A percentile compares a stretch with the other conserved stretches of the same genome.
phyloP scores from a whole-genome alignment of 192 early-diverging fungal species.

The Funneliformis geosporum region DNA sequence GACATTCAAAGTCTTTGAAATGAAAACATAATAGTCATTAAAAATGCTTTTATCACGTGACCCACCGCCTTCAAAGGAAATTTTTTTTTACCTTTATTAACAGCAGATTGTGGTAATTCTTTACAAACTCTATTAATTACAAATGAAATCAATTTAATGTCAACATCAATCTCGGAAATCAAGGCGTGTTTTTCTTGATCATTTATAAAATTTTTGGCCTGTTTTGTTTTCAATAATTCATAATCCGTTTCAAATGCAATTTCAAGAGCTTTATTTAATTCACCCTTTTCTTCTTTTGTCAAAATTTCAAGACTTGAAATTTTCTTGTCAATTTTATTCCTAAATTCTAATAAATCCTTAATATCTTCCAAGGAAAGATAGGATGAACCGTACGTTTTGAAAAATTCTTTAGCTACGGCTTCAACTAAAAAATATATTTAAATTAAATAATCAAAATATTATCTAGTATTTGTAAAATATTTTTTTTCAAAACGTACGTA shows the following conservation, averaged over 20 bases:
- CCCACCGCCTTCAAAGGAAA: not conserved
- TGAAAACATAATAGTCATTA: no score
- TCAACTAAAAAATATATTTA: not conserved
- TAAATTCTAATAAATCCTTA: not conserved
- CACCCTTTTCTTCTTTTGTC: not conserved
- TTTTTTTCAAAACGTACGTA: not conserved
- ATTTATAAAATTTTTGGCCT: no score
- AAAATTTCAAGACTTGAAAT: not conserved
- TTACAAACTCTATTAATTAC: no score
- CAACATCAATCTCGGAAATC: no score
- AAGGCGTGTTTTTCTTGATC: no score
- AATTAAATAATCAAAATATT: no score
- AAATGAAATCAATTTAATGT: no score
- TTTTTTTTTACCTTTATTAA: not conserved
- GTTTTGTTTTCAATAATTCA: no score
- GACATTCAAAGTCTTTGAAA: no score
- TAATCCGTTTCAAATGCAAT: no score
- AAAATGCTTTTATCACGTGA: not conserved
- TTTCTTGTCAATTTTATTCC: not conserved
- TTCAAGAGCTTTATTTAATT: slow-evolving; percentile 1
- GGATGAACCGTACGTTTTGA: not conserved
- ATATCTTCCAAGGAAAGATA: not conserved
- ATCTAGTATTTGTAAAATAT: not conserved
- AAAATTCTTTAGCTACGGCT: not conserved
- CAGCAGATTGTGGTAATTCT: no score